Evolutionary conservation across 257 asterid species (phyloP), one percentile per base, ranked within the genome.

Genomic region (Rubia yunnanensis): DNA sequence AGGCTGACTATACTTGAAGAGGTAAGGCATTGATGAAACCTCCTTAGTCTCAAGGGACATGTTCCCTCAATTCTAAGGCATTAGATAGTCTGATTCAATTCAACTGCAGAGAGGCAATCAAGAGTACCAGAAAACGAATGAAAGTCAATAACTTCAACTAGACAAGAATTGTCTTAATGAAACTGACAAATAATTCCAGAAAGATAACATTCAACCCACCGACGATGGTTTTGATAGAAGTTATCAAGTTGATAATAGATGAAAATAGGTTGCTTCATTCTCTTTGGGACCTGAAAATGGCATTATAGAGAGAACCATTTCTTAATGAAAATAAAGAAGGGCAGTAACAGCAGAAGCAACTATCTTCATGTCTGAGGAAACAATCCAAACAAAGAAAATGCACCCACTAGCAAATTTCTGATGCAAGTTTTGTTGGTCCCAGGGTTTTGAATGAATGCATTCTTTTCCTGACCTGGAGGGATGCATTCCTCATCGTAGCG

Each of bases 171-270:
- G 59, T 2, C 10, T 22, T 18, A 13, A 30, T 34, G 17, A 4
- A 4, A 18, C 22, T 36, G 44, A 17, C 2, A 48, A 27, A 10
- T 24, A 38, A 23, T 36, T 58, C 35, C 61, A 52, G 38, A 65
- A 63, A 24, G 18, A 65, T 64, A 55, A 57, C 10, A 53, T 5
- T 60, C 34, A 63, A 82, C 71, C 26, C 67, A 88, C 96, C 98
- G 74, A n/a, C 96, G 96, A 80, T 92, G 96, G 68, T 88, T 91
- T 70, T 91, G 98, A 73, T 84, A 88, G 85, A 84, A 91, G 73
- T 86, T 70, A 58, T 85, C 89, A 1, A 91, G 91, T 78, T 91
- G 94, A 71, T 91, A 91, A 76, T 91, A 88, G 34, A 92, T 81
- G 54, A 38, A 88, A 46, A 92, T 81, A 11, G 96, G 98, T 7